phyloP scores from a whole-genome alignment of 2,329 filamentous ascomycete genomes.

The Aureobasidium sp. region DNA sequence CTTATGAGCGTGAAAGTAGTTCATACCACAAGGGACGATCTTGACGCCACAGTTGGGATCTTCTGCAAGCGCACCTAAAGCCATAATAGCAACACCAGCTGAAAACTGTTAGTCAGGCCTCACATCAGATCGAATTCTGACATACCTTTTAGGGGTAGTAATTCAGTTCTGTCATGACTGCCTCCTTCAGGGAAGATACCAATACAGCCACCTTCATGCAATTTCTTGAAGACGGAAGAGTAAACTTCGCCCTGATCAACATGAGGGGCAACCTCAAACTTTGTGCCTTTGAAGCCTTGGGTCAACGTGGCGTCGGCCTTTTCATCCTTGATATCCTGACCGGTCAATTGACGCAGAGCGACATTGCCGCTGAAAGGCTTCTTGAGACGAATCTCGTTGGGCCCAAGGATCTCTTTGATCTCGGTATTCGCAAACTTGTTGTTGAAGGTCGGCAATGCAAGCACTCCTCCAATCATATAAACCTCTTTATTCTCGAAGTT shows the following conservation, averaged over 20 bases:
- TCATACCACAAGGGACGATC: slow-evolving; percentile 98
- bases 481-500: slow-evolving; percentile 76
- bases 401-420: slow-evolving; percentile 81
- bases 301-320: slow-evolving; percentile 57
- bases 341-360: slow-evolving; percentile 83
- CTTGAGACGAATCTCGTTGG: slow-evolving; percentile 87
- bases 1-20: slow-evolving; percentile 99
- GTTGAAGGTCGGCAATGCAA: slow-evolving; percentile 88
- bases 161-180: slow-evolving; percentile 92
- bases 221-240: slow-evolving; percentile 87
- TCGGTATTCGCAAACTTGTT: slow-evolving; percentile 84
- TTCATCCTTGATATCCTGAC: slow-evolving; percentile 73
- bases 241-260: slow-evolving; percentile 96
- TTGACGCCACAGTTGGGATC: slow-evolving; percentile 90
- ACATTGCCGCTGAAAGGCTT: slow-evolving; percentile 84
- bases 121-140: background rate
- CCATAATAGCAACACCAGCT: slow-evolving; percentile 99
- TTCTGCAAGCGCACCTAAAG: slow-evolving; percentile 86
- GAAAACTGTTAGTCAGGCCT: slow-evolving; percentile 29
- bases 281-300: slow-evolving; percentile 75
- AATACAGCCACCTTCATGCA: slow-evolving; percentile 87
- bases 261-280: slow-evolving; percentile 90
- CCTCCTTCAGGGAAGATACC: slow-evolving; percentile 98
- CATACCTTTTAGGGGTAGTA: slow-evolving; percentile 84
- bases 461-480: slow-evolving; percentile 80